Evolutionary conservation across 1,139 yeast species (phyloP).

Genomic region (Yamadazyma atmosphaerica): DNA sequence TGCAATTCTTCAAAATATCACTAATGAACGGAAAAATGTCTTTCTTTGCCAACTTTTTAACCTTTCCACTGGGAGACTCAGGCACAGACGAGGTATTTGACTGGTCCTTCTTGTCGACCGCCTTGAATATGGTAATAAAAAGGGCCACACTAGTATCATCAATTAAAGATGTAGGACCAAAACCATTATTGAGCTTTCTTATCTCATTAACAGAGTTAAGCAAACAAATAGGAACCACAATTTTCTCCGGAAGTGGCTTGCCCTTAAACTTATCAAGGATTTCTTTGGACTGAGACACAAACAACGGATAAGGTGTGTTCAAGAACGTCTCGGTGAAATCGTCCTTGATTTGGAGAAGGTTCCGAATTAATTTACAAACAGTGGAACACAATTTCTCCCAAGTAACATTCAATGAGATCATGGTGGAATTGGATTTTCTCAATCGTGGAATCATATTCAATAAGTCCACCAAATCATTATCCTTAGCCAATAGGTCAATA

Average conservation of each 20-base stretch:
- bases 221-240: conserved; percentile 37
- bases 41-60: conserved; percentile 43
- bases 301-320: conserved; percentile 49
- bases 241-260: conserved; percentile 28
- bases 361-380: conserved; percentile 50
- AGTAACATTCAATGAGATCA: conserved; percentile 58
- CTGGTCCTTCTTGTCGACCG: conserved; percentile 1
- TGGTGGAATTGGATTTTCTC: conserved; percentile 73
- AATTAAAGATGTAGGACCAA: conserved; percentile 74
- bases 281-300: conserved; percentile 38
- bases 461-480: conserved; percentile 60
- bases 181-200: conserved; percentile 75
- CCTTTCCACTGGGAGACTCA: conserved; percentile 35
- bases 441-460: conserved; percentile 65
- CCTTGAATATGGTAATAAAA: conserved; percentile 49
- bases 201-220: conserved; percentile 61
- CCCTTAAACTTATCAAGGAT: conserved; percentile 29
- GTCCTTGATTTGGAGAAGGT: conserved; percentile 43
- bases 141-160: conserved; percentile 74
- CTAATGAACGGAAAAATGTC: conserved; percentile 45
- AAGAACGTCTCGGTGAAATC: conserved; percentile 56
- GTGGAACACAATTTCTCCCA: conserved; percentile 64
- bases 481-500: conserved; percentile 53
- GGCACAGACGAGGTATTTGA: conserved; percentile 3
- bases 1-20: conserved; percentile 32